Percentiles rank a stretch among this genome's conserved stretches.
Evolutionary conservation across 106 monocot genomes (phyloP).

Genomic region (Allium sativum): DNA sequence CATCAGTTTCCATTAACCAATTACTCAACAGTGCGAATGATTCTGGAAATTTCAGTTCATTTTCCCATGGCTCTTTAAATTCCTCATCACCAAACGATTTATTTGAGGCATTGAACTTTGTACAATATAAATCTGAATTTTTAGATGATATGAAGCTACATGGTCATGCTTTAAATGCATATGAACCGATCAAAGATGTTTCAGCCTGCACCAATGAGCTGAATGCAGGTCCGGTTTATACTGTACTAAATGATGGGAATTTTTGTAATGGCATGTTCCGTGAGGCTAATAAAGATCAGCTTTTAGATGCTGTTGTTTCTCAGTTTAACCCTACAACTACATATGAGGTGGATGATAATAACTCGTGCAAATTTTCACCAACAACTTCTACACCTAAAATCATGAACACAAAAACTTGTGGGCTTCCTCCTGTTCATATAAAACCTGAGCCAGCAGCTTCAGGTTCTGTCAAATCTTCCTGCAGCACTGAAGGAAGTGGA

Average conservation of each 20-base stretch:
- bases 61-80: slow-evolving; percentile 5
- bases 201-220: slow-evolving; percentile 20
- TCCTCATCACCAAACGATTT: slow-evolving; percentile 32
- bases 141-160: slow-evolving; percentile 14
- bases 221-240: slow-evolving; percentile 17
- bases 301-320: slow-evolving; percentile 83
- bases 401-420: slow-evolving; percentile 6
- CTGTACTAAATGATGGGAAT: slow-evolving; percentile 22
- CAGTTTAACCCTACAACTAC: slow-evolving; percentile 36
- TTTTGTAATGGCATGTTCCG: slow-evolving; percentile 31
- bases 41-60: slow-evolving; percentile 6
- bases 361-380: slow-evolving; percentile 34
- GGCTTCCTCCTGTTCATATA: slow-evolving; percentile 12
- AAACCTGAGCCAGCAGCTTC: slow-evolving; percentile 19
- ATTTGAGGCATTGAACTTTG: slow-evolving; percentile 51
- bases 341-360: slow-evolving; percentile 34
- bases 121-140: slow-evolving; percentile 14
- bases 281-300: slow-evolving; percentile 47
- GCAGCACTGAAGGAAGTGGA: slow-evolving; percentile 26
- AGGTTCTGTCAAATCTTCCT: slow-evolving; percentile 26
- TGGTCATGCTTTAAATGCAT: slow-evolving; percentile 1
- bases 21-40: slow-evolving; percentile 9
- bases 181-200: slow-evolving; percentile 19
- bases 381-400: slow-evolving; percentile 18
- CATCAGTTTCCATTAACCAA: slow-evolving; percentile 9